phyloP scores from a whole-genome alignment of 495 filamentous ascomycete genomes.

The Parathielavia hyrcaniae region DNA sequence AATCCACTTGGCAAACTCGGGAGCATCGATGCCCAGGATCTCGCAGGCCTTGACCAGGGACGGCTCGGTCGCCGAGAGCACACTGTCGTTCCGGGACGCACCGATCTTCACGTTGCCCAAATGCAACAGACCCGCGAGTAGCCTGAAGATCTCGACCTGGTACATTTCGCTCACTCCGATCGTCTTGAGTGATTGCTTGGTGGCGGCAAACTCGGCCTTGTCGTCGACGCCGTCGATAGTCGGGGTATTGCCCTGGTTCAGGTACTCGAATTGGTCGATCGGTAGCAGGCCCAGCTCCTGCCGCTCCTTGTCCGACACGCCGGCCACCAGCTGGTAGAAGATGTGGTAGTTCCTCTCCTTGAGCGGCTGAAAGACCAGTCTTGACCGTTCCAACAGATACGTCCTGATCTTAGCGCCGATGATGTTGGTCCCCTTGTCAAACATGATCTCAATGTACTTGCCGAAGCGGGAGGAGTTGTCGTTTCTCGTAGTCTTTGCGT shows the following conservation, averaged over 20 bases:
- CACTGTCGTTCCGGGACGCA: conserved; percentile 79
- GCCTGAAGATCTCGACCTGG: conserved; percentile 80
- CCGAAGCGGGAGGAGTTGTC: conserved; percentile 99
- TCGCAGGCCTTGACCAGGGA: conserved; percentile 73
- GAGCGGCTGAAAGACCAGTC: conserved; percentile 94
- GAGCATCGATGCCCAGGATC: conserved; percentile 79
- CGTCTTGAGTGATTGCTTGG: conserved; percentile 73
- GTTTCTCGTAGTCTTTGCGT: conserved; percentile 97
- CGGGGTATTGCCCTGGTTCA: conserved; percentile 90
- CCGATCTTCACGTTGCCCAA: conserved; percentile 94
- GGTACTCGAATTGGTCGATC: conserved; percentile 87
- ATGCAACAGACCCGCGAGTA: conserved; percentile 88
- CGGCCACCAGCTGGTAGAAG: conserved; percentile 97
- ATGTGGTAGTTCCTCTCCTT: conserved; percentile 99
- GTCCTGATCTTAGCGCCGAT: conserved; percentile 96
- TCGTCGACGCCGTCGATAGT: conserved; percentile 94
- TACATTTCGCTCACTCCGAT: conserved; percentile 73
- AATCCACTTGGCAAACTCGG: conserved; percentile 96
- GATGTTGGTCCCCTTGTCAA: conserved; percentile 90
- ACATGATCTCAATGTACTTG: conserved; percentile 99
- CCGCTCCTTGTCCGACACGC: conserved; percentile 77
- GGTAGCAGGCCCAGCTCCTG: conserved; percentile 69
- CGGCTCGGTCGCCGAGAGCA: conserved; percentile 72
- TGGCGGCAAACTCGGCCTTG: conserved; percentile 84
- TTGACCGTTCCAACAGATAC: conserved; percentile 90